Evolutionary conservation across 495 filamentous ascomycete species (phyloP), one percentile per base, ranked within the genome.

Genomic region (Aspergillus heteromorphus): DNA sequence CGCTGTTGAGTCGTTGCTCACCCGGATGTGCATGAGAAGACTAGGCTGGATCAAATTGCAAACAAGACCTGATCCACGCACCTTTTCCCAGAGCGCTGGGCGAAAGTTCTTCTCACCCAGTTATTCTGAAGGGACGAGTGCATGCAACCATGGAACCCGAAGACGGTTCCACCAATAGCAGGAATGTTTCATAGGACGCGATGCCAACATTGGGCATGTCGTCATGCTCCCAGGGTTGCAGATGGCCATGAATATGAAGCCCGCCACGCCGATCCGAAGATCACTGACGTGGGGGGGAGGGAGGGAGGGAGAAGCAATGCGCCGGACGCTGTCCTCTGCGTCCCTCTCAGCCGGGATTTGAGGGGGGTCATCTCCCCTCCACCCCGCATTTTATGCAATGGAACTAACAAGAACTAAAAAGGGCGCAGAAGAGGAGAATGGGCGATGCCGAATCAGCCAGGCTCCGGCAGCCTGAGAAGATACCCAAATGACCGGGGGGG

Each of bases 201-300:
- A 54, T 38, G 17, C 43, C 43, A 17, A 34, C 40, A 43, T 11
- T n/a, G 18, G 40, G 13, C 21, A 61, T 67, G 64, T 65, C 62
- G 62, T 65, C 62, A 67, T 55, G 42, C 50, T 48, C 59, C 51
- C 59, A 57, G 58, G 56, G 38, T 48, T 54, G 14, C 43, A 48
- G 14, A 47, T 7, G 43, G 21, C 21, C 43, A 47, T 47, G 21
- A 47, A 47, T 27, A 17, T 27, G n/a, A 40, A 50, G 38, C 18
- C 50, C 50, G 45, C 50, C 56, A 54, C 45, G 62, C 65, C 55
- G 62, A 63, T 67, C 62, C 36, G 65, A 61, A 59, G 62, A 65
- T 67, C 65, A 34, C 65, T 65, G 65, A 63, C 59, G 65, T 67
- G 57, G 62, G 62, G 62, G 53, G 30, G n/a, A 17, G 40, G 40